Base-by-base conservation (phyloP, 192 early-diverging fungal species). In the Podila epigama region DNA sequence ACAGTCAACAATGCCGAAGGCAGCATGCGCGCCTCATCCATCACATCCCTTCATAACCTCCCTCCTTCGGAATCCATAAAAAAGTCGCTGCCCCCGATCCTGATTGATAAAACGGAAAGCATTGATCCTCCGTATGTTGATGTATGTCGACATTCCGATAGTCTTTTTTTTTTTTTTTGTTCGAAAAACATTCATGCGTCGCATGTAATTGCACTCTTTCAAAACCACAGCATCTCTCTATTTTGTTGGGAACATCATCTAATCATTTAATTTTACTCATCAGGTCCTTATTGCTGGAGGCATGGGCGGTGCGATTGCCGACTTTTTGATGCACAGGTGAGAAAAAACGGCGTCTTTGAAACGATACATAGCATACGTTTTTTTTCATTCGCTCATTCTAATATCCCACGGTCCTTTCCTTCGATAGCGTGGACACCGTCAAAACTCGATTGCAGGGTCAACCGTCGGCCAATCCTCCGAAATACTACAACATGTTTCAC, bases 361-460 rank as follows among this genome's bases (percentile, higher is more conserved):
- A n/a, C n/a, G n/a, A n/a, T n/a, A n/a, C n/a, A n/a, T n/a, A n/a
- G n/a, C n/a, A n/a, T n/a, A n/a, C n/a, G n/a, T n/a, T n/a, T n/a
- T n/a, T n/a, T n/a, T n/a, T n/a, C n/a, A n/a, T n/a, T n/a, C n/a
- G n/a, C n/a, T n/a, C n/a, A n/a, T n/a, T n/a, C n/a, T n/a, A n/a
- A n/a, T n/a, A n/a, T n/a, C n/a, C n/a, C n/a, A n/a, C n/a, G n/a
- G 31, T 55, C 29, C 18, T 58, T 16, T 12, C 20, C 50, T 22
- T 36, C 22, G 28, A 50, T 68, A 83, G 67, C 53, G 55, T 80
- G 3, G 86, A 88, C 52, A 88, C 86, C 1, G 86, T 88, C 50
- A 88, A 88, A 62, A 88, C 86, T 4, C 63, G 86, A 42, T 59
- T 88, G 34, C 86, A 88, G 62, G 86, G 86, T 16, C 86, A 88